Evolutionary conservation across 2,329 filamentous ascomycete species (phyloP), one percentile per base, ranked within the genome.

Genomic region (Paraphoma chrysanthemicola): DNA sequence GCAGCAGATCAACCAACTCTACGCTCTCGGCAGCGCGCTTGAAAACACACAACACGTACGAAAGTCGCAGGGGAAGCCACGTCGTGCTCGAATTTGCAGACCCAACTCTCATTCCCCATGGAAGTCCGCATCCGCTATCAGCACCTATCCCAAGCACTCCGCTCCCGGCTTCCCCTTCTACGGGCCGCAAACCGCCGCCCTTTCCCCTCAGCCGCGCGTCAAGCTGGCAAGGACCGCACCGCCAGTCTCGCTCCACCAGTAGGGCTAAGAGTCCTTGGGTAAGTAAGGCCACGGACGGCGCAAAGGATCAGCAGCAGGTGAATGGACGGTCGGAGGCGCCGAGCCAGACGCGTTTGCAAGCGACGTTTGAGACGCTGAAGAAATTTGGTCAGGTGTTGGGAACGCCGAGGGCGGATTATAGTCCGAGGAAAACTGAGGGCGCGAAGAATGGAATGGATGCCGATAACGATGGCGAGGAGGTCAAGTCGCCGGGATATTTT

Each of bases 331-430:
- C 14, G 16, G 3, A 43, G 47, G 33, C 41, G 18, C 28, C 17
- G 28, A 45, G 48, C 1, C 63, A 63, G 44, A 71, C 66, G n/a
- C 54, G 69, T 16, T 33, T 70, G 49, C 68, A 70, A 47, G 53
- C 54, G 46, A 68, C 65, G 7, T 73, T 73, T 55, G 62, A 68
- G 16, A 63, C 56, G 12, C 64, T 71, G 44, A 72, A 68, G 56
- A 71, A 64, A 55, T 63, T 72, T 58, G 59, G 66, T 45, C 31
- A 56, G 6, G 68, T 65, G 11, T 46, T 73, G 51, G 47, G 14
- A 3, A 71, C 62, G 48, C 70, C 68, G 36, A 54, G 48, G 16
- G 3, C 56, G 1, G 63, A 66, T 23, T 47, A 30, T 12, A 56
- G 39, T 42, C 39, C 39, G 39, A 3, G 44, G 45, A 60, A 52